These are phyloP conservation scores for Eucalyptus lansdowneana DNA, from an alignment of 345 rosid species.

Conservation along the genomic window DNA sequence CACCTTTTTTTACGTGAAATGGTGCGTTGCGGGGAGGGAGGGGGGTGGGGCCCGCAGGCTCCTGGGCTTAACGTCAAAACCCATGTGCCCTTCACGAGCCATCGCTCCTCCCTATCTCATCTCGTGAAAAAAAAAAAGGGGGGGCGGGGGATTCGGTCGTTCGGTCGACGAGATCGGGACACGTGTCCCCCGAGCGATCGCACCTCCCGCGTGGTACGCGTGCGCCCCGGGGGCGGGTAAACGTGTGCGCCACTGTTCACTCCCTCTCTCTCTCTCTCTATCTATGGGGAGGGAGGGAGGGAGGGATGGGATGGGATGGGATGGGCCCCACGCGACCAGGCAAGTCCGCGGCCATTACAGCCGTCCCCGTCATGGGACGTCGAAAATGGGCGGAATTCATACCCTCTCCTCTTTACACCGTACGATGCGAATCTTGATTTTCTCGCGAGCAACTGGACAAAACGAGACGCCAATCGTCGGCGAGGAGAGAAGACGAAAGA, in stretches of 20 bases:
- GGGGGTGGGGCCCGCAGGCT: not conserved
- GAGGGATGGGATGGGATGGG: too few relatives aligned
- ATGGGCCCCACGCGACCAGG: not conserved
- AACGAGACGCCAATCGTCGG: not conserved
- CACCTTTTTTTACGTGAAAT: not conserved
- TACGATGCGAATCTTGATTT: not conserved
- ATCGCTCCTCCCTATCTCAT: not conserved
- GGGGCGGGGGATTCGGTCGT: too few relatives aligned
- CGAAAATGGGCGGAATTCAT: not conserved
- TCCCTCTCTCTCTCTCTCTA: too few relatives aligned
- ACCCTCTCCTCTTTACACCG: not conserved
- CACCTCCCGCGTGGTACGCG: not conserved
- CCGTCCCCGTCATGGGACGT: not conserved
- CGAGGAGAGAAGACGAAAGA: not conserved
- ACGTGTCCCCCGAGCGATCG: not conserved
- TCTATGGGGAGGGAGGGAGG: too few relatives aligned
- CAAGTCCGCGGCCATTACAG: too few relatives aligned
- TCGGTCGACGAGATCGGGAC: not conserved
- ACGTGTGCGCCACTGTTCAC: not conserved
- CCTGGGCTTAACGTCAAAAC: not conserved
- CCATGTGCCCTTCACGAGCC: not conserved
- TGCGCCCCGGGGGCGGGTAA: not conserved
- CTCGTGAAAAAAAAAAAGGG: not conserved
- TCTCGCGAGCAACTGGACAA: not conserved
- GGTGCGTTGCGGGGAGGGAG: not conserved